A percentile compares a stretch with the other conserved stretches of the same genome.
These are phyloP conservation scores for Gynostemma pentaphyllum DNA, from an alignment of 306 rosid species.

Conservation along the genomic window DNA sequence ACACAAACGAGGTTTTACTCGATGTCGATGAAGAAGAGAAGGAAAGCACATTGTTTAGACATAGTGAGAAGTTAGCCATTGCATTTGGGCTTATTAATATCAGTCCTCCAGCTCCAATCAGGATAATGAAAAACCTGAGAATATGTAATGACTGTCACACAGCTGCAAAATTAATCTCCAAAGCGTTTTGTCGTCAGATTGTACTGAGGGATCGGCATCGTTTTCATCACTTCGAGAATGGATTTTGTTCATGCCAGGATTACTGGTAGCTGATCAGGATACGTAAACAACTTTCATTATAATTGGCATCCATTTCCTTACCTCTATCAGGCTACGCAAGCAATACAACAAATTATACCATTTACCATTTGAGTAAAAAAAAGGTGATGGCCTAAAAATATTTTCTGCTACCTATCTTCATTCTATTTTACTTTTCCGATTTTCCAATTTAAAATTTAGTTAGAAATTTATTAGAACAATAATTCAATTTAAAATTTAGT, in stretches of 20 bases:
- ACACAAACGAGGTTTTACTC: conserved; percentile 51
- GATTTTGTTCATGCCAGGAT: conserved; percentile 62
- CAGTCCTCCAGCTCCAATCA: conserved; percentile 44
- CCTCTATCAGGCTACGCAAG: no score
- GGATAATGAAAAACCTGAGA: conserved; percentile 63
- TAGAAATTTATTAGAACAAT: no score
- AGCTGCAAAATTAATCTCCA: conserved; percentile 52
- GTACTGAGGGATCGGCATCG: conserved; percentile 75
- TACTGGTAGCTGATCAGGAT: conserved; percentile 40
- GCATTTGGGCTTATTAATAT: conserved; percentile 62
- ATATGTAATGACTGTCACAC: conserved; percentile 77
- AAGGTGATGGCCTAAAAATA: no score
- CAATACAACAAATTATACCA: no score
- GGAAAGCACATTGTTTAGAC: conserved; percentile 55
- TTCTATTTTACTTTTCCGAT: no score
- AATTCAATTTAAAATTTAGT: no score
- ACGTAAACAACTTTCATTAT: no score
- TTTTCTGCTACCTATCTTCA: no score
- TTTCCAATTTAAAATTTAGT: no score
- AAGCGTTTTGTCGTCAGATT: conserved; percentile 49
- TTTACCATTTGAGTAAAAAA: no score
- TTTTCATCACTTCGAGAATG: conserved; percentile 67
- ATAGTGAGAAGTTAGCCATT: conserved; percentile 73
- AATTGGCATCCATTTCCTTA: no score
- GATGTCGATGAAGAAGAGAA: conserved; percentile 75